Base-by-base conservation (phyloP, 176 grass and related monocot genomes). In the Coix lacrymajobi region DNA sequence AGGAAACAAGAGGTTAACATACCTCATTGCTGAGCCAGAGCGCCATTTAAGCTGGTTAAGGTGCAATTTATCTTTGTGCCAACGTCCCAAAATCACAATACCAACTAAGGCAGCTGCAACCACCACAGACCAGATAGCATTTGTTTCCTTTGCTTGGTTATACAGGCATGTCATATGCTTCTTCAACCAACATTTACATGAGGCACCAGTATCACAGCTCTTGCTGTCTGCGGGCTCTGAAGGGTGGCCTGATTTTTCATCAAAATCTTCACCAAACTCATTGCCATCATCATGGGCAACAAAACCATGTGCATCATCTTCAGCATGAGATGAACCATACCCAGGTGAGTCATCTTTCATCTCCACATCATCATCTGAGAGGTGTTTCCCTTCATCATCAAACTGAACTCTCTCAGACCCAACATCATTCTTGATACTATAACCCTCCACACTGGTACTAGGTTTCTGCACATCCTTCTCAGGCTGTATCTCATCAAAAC, bases 31-130 rank as follows among this genome's bases (percentile, higher is more conserved):
- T 45, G 86, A 83, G 62, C 48, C 31, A 81, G 79, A 88, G 12
- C 84, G 63, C 85, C 90, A 92, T 65, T 91, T 93, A 45, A 91
- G 58, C 4, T 85, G 82, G 71, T 89, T 64, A 30, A 85, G 33
- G 67, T 95, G 90, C 22, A 86, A 83, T 84, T 94, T 99, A 56
- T 96, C 93, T 31, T 85, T 90, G 69, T 95, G 91, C 96, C 93
- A 99, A 69, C 79, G 89, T 70, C 94, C 89, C 61, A 99, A 80
- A 73, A 99, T 88, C 5, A 96, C 91, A 83, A 99, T 77, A 26
- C 97, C 97, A 57, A 99, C 87, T 13, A 99, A 43, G 28, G 93
- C 91, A 62, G 93, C 85, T 52, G 87, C 87, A 49, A 99, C 91
- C 41, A 94, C 85, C n/a, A 92, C 91, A 65, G 89, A 86, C 97